These are phyloP conservation scores for Talaromyces thailandensis DNA, from an alignment of 495 filamentous ascomycete species.

Conservation along the genomic window DNA sequence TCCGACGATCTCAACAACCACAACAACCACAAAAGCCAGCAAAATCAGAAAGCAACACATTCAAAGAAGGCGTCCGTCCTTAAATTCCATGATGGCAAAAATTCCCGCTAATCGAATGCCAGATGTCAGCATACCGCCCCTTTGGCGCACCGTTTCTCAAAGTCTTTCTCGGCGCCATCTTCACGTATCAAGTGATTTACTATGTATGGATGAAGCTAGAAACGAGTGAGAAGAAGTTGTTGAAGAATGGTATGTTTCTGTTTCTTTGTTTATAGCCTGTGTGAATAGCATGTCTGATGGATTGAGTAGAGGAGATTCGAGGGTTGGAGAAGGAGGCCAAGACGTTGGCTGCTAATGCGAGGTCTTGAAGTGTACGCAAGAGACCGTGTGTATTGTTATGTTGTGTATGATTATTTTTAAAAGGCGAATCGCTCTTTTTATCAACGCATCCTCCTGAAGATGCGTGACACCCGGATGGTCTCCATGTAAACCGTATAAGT, in stretches of 20 bases:
- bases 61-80: conserved; percentile 7
- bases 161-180: conserved; percentile 73
- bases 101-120: not conserved
- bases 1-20: not conserved
- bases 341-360: conserved; percentile 21
- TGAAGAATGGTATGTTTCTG: conserved; percentile 40
- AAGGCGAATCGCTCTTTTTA: not conserved
- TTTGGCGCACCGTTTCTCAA: conserved; percentile 77
- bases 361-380: too few species aligned
- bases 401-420: not conserved
- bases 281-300: not conserved
- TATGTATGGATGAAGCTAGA: conserved; percentile 87
- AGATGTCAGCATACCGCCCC: conserved; percentile 69
- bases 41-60: not conserved
- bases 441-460: not conserved
- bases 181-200: conserved; percentile 82
- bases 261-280: conserved; percentile 8
- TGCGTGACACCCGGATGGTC: not conserved
- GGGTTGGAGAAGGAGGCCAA: conserved; percentile 32
- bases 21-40: not conserved
- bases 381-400: not conserved
- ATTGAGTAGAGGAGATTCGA: conserved; percentile 28
- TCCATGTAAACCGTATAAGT: not conserved
- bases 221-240: conserved; percentile 56
- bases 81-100: not conserved